Conservation (phyloP, 129 eudicot genomes). For the Tagetes erecta region DNA sequence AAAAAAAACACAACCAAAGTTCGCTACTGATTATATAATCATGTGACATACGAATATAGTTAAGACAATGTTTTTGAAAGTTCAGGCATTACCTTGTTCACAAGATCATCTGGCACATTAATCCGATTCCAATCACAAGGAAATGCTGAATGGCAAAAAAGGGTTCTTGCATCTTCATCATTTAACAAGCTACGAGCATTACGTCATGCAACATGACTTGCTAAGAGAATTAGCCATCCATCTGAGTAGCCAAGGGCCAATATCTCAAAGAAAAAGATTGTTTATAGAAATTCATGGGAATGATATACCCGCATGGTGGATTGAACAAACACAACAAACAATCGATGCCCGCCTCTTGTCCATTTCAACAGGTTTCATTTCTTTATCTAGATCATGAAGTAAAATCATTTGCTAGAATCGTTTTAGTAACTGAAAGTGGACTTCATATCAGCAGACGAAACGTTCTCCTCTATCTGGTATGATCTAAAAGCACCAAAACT, state of each 20-base stretch:
- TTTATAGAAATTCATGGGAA: constrained; percentile 39
- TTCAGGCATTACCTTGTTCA: too few species aligned
- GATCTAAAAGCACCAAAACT: constrained; percentile 41
- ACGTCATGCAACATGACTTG: constrained; percentile 51
- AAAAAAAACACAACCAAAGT: too few species aligned
- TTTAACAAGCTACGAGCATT: too few species aligned
- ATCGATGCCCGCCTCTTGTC: constrained; percentile 35
- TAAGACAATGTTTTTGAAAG: too few species aligned
- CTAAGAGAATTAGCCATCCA: constrained; percentile 53
- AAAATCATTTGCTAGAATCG: neutral
- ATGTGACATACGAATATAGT: too few species aligned
- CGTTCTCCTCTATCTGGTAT: constrained; percentile 40
- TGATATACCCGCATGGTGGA: constrained; percentile 43
- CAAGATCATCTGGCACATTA: too few species aligned
- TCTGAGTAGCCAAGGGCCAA: constrained; percentile 30
- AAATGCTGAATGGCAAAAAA: too few species aligned
- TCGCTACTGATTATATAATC: too few species aligned
- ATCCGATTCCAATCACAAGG: too few species aligned
- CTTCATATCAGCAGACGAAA: constrained; percentile 35
- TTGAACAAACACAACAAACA: constrained; percentile 25
- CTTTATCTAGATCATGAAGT: neutral
- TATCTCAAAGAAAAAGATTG: constrained; percentile 37
- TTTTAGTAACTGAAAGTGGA: constrained; percentile 10
- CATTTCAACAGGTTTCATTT: constrained; percentile 41
- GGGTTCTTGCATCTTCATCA: too few species aligned